Evolutionary conservation across 2,329 filamentous ascomycete species (phyloP), one percentile per base, ranked within the genome.

Genomic region (Graphiopsis chlorocephala): DNA sequence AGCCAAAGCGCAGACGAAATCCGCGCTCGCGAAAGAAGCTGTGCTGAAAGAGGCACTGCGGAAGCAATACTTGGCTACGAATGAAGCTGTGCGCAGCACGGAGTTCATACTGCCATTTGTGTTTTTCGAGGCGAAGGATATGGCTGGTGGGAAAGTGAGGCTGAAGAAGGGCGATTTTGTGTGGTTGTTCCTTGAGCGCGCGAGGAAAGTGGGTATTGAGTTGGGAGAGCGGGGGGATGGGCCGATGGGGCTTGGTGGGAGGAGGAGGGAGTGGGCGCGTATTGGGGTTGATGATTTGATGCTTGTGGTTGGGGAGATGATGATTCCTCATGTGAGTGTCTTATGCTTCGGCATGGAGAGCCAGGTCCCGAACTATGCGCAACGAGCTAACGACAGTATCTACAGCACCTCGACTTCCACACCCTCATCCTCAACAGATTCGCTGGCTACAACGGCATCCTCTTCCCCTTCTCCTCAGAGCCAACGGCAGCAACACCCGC

Each of bases 281-380:
- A 90, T 98, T 31, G 91, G 93, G 38, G 94, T 99, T 5, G 95
- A 99, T 76, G 95, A 99, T 79, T 79, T 99, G 75, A 92, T 99
- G 88, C 83, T 97, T 65, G 93, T 99, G 8, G 85, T 92, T 73
- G 93, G 92, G 15, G 91, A 93, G 64, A 85, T 98, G 55, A 97
- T 99, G 63, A 88, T 99, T 71, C 94, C 95, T 65, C 95, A 97
- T 83, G 93, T 96, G 81, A 83, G 90, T 87, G 28, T 23, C 25
- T 28, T 28, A 20, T 26, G 56, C 31, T 25, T 17, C 14, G 48
- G 48, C 15, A 6, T 52, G 15, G 17, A 53, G n/a, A n/a, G 26
- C 26, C 15, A 31, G 8, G 17, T 11, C 61, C 20, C 42, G 15
- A 31, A 63, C 52, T 20, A 38, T 42, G 4, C 61, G n/a, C 20